These are phyloP conservation scores for Paramecium biaurelia DNA, from an alignment of 73 alveolate species.

Conservation along the genomic window DNA sequence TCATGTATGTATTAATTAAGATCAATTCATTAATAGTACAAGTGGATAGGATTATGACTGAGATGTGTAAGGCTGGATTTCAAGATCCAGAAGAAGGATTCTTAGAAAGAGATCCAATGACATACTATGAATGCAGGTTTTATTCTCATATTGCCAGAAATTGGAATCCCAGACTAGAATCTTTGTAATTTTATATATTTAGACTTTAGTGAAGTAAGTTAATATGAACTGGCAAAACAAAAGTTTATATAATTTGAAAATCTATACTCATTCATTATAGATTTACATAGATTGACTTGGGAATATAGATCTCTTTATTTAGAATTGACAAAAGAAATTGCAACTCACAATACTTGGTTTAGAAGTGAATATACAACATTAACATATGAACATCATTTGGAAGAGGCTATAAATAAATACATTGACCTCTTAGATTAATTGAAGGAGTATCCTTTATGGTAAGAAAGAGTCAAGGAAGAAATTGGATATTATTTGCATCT, in stretches of 20 bases:
- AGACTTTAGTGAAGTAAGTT: not conserved
- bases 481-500: slow-evolving; percentile 42
- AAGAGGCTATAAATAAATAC: slow-evolving; percentile 23
- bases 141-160: slow-evolving; percentile 3
- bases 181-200: not conserved
- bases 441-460: slow-evolving; percentile 16
- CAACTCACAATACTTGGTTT: slow-evolving; percentile 15
- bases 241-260: not conserved
- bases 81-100: slow-evolving; percentile 32
- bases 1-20: not conserved
- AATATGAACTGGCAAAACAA: not conserved
- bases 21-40: not conserved
- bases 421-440: not conserved
- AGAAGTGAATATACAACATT: slow-evolving; percentile 24
- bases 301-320: not conserved
- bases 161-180: not conserved
- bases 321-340: not conserved
- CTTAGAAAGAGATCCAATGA: slow-evolving; percentile 9
- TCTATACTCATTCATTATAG: not conserved
- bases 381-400: not conserved
- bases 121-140: slow-evolving; percentile 10
- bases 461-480: slow-evolving; percentile 25
- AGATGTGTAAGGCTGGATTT: slow-evolving; percentile 28
- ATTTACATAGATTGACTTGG: not conserved
- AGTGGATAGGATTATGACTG: slow-evolving; percentile 45